These are phyloP conservation scores for Boletellus deceptivus DNA, from an alignment of 1,284 basidiomycete species.

Conservation along the genomic window DNA sequence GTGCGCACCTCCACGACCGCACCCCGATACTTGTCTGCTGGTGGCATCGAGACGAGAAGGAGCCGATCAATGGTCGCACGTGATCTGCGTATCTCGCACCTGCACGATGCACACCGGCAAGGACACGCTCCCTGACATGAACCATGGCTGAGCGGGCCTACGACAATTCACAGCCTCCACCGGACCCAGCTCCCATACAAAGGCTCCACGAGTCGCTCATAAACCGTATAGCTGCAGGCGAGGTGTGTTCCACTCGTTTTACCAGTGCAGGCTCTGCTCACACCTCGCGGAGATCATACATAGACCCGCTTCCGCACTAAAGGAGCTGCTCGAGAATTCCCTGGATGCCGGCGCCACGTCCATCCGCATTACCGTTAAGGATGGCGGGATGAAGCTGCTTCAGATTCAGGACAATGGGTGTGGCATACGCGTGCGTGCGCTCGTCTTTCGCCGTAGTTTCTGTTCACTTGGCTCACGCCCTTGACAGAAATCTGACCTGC, in stretches of 20 bases:
- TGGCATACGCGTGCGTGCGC: conserved; percentile 72
- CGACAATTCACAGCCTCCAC: conserved; percentile 8
- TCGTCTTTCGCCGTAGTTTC: not conserved
- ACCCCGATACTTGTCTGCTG: conserved; percentile 67
- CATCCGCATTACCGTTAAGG: conserved; percentile 88
- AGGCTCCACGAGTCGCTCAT: conserved; percentile 73
- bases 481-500: conserved; percentile 68
- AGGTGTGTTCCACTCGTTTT: conserved; percentile 42
- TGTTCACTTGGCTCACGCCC: not conserved
- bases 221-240: conserved; percentile 81
- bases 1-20: conserved; percentile 75
- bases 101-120: too few relatives aligned
- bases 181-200: conserved; percentile 55
- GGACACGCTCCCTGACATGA: not conserved
- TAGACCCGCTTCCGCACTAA: conserved; percentile 92
- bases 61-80: not conserved
- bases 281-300: conserved; percentile 82
- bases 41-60: conserved; percentile 4
- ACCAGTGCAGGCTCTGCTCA: conserved; percentile 5
- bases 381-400: conserved; percentile 92
- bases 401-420: conserved; percentile 97
- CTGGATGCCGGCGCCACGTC: conserved; percentile 90
- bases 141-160: conserved; percentile 11
- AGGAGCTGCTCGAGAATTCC: conserved; percentile 94
- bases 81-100: not conserved